A percentile compares a stretch with the other conserved stretches of the same genome.
Evolutionary conservation across 768 basidiomycete species (phyloP).

Genomic region (Lanmaoa rubissima): DNA sequence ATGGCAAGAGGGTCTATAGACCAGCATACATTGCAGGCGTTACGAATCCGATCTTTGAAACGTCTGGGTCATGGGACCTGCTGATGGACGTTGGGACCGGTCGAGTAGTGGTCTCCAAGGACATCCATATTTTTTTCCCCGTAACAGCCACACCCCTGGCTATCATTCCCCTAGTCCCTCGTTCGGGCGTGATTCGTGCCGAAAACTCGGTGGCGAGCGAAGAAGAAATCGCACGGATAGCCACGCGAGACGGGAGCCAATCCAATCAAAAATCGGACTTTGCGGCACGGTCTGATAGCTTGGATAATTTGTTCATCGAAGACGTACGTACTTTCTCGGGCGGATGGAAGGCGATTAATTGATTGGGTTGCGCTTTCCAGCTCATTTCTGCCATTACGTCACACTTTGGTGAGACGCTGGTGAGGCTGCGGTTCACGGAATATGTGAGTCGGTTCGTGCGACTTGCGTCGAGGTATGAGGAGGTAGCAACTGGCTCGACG

Average conservation of each 20-base stretch:
- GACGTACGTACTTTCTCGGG: conserved; percentile 57
- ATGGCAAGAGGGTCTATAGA: conserved; percentile 37
- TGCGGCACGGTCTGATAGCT: conserved; percentile 53
- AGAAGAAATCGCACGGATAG: conserved; percentile 62
- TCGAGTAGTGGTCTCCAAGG: conserved; percentile 82
- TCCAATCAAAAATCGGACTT: conserved; percentile 54
- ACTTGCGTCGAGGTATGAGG: conserved; percentile 89
- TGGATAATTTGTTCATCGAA: conserved; percentile 89
- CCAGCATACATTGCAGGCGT: conserved; percentile 96
- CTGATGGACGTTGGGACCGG: conserved; percentile 89
- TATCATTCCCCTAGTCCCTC: conserved; percentile 45
- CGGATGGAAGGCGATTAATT: background rate
- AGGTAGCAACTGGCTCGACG: conserved; percentile 69
- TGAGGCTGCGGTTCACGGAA: conserved; percentile 87
- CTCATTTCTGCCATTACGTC: conserved; percentile 83
- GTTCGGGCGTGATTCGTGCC: conserved; percentile 62
- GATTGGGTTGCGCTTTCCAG: conserved; percentile 29
- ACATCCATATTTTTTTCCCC: conserved; percentile 65
- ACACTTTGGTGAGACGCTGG: conserved; percentile 87
- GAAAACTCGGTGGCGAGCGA: conserved; percentile 64
- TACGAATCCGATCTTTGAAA: conserved; percentile 94
- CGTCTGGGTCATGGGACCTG: conserved; percentile 86
- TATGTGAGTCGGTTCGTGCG: conserved; percentile 86
- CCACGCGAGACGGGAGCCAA: conserved; percentile 49
- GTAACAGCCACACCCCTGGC: conserved; percentile 39